These are phyloP conservation scores for Hypoxylon crocopeplum DNA, from an alignment of 495 filamentous ascomycete genomes.

Conservation along the genomic window DNA sequence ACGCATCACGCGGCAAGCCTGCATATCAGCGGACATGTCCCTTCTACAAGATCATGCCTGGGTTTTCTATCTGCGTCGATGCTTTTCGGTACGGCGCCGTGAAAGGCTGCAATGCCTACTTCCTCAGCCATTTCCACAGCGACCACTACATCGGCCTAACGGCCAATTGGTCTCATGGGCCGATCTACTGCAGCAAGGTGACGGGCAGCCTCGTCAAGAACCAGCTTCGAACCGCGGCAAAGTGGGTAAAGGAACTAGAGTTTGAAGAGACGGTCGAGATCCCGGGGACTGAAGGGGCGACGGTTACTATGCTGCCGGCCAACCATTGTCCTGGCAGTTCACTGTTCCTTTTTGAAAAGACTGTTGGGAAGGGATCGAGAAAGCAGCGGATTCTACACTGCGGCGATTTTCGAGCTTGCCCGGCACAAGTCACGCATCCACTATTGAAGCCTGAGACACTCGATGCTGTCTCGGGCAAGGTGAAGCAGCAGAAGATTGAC, in stretches of 20 bases:
- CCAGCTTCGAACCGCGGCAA: conserved; percentile 83
- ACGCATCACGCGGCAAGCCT: conserved; percentile 82
- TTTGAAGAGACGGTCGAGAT: conserved; percentile 85
- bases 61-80: conserved; percentile 91
- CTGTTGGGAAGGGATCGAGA: conserved; percentile 63
- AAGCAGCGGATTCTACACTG: conserved; percentile 88
- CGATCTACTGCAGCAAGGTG: conserved; percentile 93
- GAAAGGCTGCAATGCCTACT: conserved; percentile 91
- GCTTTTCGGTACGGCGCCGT: conserved; percentile 96
- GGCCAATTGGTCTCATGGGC: conserved; percentile 87
- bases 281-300: conserved; percentile 77
- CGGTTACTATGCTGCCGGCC: conserved; percentile 92
- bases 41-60: conserved; percentile 97
- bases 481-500: conserved; percentile 84
- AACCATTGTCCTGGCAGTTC: conserved; percentile 98
- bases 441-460: conserved; percentile 75
- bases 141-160: conserved; percentile 96
- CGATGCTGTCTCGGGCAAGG: conserved; percentile 71
- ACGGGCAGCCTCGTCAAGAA: conserved; percentile 88
- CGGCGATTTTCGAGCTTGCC: conserved; percentile 92
- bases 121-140: conserved; percentile 96
- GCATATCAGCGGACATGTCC: conserved; percentile 90
- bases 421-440: conserved; percentile 84
- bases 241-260: conserved; percentile 83
- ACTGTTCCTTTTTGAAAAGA: conserved; percentile 89